Conservation (phyloP, 163 green algal genomes). For the Prototheca stagnorum region DNA sequence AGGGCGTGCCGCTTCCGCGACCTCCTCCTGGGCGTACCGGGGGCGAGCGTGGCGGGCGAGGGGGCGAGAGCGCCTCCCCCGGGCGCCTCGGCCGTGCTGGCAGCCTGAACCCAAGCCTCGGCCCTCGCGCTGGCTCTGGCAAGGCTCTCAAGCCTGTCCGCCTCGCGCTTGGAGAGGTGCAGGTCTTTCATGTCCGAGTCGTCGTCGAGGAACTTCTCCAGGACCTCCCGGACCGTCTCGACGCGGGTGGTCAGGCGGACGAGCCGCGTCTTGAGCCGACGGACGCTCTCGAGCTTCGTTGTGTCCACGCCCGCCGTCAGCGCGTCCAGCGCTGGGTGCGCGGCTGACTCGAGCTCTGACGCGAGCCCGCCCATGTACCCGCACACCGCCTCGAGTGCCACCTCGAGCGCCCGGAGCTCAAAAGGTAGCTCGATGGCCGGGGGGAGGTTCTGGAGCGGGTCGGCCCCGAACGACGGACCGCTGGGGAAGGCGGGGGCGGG, state of each 20-base stretch:
- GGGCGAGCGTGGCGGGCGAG: no score
- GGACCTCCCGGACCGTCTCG: constrained; percentile 62
- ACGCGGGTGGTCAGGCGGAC: constrained; percentile 66
- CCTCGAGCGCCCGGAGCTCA: constrained; percentile 59
- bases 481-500: no score
- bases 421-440: no score
- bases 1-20: no score
- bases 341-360: constrained; percentile 50
- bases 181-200: constrained; percentile 79
- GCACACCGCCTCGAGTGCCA: constrained; percentile 58
- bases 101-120: no score
- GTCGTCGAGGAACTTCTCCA: constrained; percentile 84
- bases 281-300: constrained; percentile 65
- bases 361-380: constrained; percentile 36
- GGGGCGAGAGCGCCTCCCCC: no score
- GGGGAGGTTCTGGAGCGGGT: no score
- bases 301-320: constrained; percentile 35
- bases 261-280: constrained; percentile 71
- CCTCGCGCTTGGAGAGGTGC: constrained; percentile 31
- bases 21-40: no score
- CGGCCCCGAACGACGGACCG: no score
- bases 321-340: constrained; percentile 60
- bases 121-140: no score
- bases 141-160: no score
- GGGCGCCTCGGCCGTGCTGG: no score